Evolutionary conservation across 1,284 basidiomycete genomes (phyloP).

Genomic region (Cutaneotrichosporon dermatis): DNA sequence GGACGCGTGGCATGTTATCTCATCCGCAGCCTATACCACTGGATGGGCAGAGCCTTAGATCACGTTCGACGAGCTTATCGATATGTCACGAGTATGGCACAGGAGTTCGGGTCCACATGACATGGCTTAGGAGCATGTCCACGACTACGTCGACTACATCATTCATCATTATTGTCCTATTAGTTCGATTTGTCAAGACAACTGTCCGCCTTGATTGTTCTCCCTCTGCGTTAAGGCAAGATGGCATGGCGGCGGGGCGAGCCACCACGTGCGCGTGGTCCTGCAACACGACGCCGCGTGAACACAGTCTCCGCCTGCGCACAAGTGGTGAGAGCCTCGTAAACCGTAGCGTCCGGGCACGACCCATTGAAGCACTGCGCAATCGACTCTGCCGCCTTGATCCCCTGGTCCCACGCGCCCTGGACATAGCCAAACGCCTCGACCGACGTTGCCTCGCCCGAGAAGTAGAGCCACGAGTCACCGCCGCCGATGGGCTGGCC

Average conservation of each 20-base stretch:
- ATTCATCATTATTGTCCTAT: too few species aligned
- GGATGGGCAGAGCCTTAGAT: too few species aligned
- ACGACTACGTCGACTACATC: too few species aligned
- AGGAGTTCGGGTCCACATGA: too few species aligned
- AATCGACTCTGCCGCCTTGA: conserved; percentile 7
- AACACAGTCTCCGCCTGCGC: conserved; percentile 7
- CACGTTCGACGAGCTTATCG: too few species aligned
- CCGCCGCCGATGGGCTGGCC: conserved; percentile 14
- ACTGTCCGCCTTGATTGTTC: background rate
- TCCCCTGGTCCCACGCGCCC: conserved; percentile 21
- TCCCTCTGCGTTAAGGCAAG: background rate
- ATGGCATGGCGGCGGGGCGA: background rate
- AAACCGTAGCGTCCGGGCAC: conserved; percentile 3
- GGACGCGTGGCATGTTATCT: too few species aligned
- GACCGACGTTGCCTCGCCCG: conserved; percentile 17
- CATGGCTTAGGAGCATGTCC: too few species aligned
- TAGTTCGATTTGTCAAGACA: too few species aligned
- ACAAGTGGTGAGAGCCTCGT: conserved; percentile 11
- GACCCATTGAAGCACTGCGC: conserved; percentile 4
- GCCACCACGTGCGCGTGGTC: background rate
- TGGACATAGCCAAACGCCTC: conserved; percentile 22
- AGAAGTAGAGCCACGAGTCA: conserved; percentile 15
- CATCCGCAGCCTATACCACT: too few species aligned
- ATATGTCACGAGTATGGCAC: too few species aligned
- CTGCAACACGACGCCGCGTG: background rate